Evolutionary conservation across 2,329 filamentous ascomycete genomes (phyloP).

Genomic region (Corinectria fuckeliana): DNA sequence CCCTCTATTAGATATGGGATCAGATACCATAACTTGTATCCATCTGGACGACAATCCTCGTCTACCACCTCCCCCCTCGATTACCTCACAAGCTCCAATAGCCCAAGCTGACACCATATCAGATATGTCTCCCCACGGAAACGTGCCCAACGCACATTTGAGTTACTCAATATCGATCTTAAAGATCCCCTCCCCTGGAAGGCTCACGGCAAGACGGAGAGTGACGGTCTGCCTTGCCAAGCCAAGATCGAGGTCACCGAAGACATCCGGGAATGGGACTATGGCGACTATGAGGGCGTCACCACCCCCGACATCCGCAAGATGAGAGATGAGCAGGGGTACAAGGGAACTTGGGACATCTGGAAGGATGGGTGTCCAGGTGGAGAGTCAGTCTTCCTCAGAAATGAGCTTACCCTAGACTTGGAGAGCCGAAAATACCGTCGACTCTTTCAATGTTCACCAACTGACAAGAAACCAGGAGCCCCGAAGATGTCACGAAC

Average conservation of each 20-base stretch:
- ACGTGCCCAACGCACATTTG: constrained; percentile 87
- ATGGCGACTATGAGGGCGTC: constrained; percentile 85
- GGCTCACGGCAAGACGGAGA: constrained; percentile 48
- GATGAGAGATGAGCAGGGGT: constrained; percentile 62
- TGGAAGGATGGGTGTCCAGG: constrained; percentile 88
- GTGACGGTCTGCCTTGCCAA: constrained; percentile 54
- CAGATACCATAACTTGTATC: not conserved
- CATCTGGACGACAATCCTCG: not conserved
- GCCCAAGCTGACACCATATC: constrained; percentile 15
- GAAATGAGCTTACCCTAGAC: constrained; percentile 14
- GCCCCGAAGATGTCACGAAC: constrained; percentile 72
- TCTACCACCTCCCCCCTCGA: constrained; percentile 1
- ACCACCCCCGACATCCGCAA: constrained; percentile 72
- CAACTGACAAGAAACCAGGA: constrained; percentile 51
- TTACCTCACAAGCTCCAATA: constrained; percentile 5
- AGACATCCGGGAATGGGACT: constrained; percentile 85
- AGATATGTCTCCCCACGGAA: constrained; percentile 86
- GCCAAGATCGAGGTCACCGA: constrained; percentile 72
- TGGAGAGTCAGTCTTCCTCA: constrained; percentile 70
- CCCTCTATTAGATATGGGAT: not conserved
- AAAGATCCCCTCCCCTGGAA: constrained; percentile 75
- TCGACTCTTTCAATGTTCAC: not conserved
- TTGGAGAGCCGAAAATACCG: too few species aligned
- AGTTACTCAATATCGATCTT: constrained; percentile 80
- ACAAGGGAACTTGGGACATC: constrained; percentile 75